These are phyloP conservation scores for Suillus tomentosus DNA, from an alignment of 768 basidiomycete species.

Conservation along the genomic window DNA sequence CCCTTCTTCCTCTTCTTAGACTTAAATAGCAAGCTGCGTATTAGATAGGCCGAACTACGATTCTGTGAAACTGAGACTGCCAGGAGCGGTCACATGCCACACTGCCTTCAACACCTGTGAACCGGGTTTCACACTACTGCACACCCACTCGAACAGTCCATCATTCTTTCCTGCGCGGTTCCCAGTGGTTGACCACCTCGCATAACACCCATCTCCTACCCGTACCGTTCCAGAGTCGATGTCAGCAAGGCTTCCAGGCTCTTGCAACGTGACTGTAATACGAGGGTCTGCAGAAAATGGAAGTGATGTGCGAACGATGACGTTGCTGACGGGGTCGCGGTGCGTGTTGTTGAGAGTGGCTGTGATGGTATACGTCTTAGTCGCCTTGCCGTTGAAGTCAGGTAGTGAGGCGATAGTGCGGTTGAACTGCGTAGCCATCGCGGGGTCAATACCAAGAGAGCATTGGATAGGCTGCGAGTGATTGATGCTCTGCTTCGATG, in stretches of 20 bases:
- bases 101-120: conserved; percentile 28
- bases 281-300: conserved; percentile 31
- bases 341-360: conserved; percentile 22
- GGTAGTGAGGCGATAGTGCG: conserved; percentile 18
- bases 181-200: conserved; percentile 24
- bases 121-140: conserved; percentile 22
- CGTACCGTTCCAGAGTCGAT: conserved; percentile 17
- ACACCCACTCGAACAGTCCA: conserved; percentile 35
- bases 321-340: conserved; percentile 11
- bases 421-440: conserved; percentile 21
- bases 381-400: conserved; percentile 9
- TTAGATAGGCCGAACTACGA: conserved; percentile 6
- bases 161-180: conserved; percentile 22
- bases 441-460: conserved; percentile 21
- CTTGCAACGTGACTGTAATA: conserved; percentile 29
- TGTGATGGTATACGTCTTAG: conserved; percentile 23
- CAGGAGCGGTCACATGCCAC: conserved; percentile 32
- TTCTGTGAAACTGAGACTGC: conserved; percentile 20
- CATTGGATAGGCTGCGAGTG: conserved; percentile 24
- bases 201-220: conserved; percentile 18
- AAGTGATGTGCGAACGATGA: conserved; percentile 29
- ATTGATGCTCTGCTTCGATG: conserved; percentile 14
- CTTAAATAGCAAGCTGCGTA: background rate
- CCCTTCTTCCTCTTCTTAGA: background rate
- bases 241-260: conserved; percentile 28